phyloP scores from a whole-genome alignment of 176 grass and related monocot genomes.

The Dactylis glomerata region DNA sequence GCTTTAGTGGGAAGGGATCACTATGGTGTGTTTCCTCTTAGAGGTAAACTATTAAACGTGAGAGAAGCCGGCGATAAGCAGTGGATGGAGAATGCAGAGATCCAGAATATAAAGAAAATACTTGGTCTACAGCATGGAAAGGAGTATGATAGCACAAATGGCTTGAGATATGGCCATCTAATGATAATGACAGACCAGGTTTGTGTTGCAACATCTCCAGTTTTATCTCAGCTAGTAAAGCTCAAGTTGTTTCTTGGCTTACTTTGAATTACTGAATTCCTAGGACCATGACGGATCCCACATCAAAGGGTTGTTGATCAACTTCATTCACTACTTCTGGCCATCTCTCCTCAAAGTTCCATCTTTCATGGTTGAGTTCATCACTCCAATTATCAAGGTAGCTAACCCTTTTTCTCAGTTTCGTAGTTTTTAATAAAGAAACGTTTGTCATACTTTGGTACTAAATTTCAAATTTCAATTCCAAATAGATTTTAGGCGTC shows the following conservation, averaged over 20 bases:
- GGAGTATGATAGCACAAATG: constrained; percentile 63
- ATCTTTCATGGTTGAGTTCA: constrained; percentile 47
- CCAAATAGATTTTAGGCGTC: background rate
- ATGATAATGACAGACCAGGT: constrained; percentile 99
- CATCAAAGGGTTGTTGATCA: constrained; percentile 85
- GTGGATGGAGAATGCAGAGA: constrained; percentile 81
- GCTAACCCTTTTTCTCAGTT: too few species aligned
- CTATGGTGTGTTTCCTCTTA: constrained; percentile 91
- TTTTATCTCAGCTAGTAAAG: background rate
- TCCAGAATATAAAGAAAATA: constrained; percentile 88
- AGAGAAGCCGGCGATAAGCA: constrained; percentile 85
- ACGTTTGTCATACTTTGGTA: too few species aligned
- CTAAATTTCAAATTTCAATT: background rate
- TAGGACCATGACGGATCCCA: constrained; percentile 93
- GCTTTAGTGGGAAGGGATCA: constrained; percentile 62
- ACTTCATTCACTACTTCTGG: constrained; percentile 1
- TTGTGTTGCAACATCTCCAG: background rate
- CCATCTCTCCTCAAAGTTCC: background rate
- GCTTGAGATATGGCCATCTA: constrained; percentile 92
- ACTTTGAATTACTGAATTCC: background rate
- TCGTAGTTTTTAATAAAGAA: background rate
- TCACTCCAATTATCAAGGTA: constrained; percentile 92
- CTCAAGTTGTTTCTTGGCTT: background rate
- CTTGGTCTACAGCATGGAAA: constrained; percentile 90
- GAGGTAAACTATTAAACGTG: constrained; percentile 87